Conservation (phyloP, 2,329 filamentous ascomycete genomes). For the Ascochyta lentis region DNA sequence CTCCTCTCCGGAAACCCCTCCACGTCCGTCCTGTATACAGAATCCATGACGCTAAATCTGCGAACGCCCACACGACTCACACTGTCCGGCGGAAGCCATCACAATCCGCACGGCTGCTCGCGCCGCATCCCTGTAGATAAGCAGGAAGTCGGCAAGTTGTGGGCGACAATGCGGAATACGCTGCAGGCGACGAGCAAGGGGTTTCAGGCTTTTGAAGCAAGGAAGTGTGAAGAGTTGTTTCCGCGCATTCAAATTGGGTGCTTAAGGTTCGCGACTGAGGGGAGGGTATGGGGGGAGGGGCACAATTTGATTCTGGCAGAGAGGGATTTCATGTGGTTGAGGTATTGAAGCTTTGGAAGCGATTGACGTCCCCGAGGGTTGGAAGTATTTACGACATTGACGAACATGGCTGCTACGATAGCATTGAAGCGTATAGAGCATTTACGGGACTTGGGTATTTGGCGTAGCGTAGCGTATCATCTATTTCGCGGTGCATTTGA, state of each 20-base stretch:
- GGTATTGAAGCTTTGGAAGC: conserved; percentile 22
- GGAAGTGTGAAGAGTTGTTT: conserved; percentile 30
- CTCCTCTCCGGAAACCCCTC: conserved; percentile 26
- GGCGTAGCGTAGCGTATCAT: conserved; percentile 10
- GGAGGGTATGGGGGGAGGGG: conserved; percentile 36
- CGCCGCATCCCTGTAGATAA: conserved; percentile 29
- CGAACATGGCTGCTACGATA: background rate
- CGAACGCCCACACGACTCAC: conserved; percentile 37
- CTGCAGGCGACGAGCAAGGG: conserved; percentile 34
- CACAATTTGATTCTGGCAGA: conserved; percentile 40
- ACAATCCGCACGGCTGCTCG: conserved; percentile 21
- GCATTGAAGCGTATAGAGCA: conserved; percentile 1
- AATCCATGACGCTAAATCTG: conserved; percentile 37
- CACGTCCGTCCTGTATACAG: conserved; percentile 35
- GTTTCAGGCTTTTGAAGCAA: conserved; percentile 36
- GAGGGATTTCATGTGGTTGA: conserved; percentile 40
- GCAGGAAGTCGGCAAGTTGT: conserved; percentile 28
- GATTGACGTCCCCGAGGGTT: background rate
- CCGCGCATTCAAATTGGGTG: conserved; percentile 40
- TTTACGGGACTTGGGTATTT: conserved; percentile 5
- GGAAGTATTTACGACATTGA: background rate
- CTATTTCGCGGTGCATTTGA: background rate
- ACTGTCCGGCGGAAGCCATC: conserved; percentile 13
- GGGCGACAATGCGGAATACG: conserved; percentile 36
- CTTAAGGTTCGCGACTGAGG: conserved; percentile 36